Percentiles rank a stretch among this genome's conserved stretches.
Evolutionary conservation across 2,329 filamentous ascomycete species (phyloP).

Genomic region (Sarocladium brachiariae): DNA sequence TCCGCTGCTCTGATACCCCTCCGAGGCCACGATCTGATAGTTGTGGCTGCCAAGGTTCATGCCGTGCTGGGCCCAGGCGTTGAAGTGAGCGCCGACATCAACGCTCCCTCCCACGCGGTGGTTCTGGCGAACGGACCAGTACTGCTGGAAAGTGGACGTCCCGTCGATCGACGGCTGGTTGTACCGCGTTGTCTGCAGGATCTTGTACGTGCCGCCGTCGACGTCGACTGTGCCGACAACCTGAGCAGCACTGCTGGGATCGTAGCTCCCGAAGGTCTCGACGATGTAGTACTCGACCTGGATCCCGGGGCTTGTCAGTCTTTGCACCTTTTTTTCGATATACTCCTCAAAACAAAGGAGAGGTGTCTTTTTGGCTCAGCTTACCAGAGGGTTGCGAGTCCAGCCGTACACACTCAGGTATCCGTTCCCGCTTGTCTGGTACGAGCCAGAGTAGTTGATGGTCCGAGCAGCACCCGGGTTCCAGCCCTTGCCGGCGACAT

Average conservation of each 20-base stretch:
- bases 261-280: slow-evolving; percentile 31
- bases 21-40: slow-evolving; percentile 43
- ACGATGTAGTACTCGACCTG: slow-evolving; percentile 10
- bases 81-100: slow-evolving; percentile 42
- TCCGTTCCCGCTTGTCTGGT: slow-evolving; percentile 6
- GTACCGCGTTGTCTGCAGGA: slow-evolving; percentile 27
- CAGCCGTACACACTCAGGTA: slow-evolving; percentile 9
- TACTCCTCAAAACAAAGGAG: background rate
- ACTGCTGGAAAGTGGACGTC: slow-evolving; percentile 44
- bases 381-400: slow-evolving; percentile 7
- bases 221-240: slow-evolving; percentile 27
- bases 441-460: slow-evolving; percentile 7
- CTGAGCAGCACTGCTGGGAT: slow-evolving; percentile 26
- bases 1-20: slow-evolving; percentile 39
- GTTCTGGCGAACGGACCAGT: slow-evolving; percentile 41
- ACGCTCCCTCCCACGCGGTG: slow-evolving; percentile 46
- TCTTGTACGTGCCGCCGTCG: slow-evolving; percentile 31
- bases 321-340: too few relatives aligned
- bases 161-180: slow-evolving; percentile 43
- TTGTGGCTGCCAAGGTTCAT: slow-evolving; percentile 39
- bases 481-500: slow-evolving; percentile 8
- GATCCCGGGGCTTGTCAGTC: too few relatives aligned
- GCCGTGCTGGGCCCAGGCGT: slow-evolving; percentile 43
- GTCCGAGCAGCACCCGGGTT: slow-evolving; percentile 3
- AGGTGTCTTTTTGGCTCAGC: background rate